These are phyloP conservation scores for Albugo candida DNA, from an alignment of 352 stramenopile genomes.

Conservation along the genomic window DNA sequence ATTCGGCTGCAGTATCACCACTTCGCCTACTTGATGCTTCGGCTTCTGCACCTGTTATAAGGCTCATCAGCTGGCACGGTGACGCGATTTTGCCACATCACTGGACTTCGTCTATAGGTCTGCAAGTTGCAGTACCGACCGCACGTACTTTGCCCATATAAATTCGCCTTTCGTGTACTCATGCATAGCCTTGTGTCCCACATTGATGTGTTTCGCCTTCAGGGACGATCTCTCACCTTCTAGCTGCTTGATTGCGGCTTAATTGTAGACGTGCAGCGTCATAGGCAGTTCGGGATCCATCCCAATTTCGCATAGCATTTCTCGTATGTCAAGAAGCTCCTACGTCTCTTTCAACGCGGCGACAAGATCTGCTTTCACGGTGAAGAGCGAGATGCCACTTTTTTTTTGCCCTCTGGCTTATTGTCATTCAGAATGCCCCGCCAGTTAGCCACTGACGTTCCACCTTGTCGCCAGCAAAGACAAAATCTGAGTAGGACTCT, in stretches of 20 bases:
- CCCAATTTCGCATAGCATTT: constrained; percentile 1
- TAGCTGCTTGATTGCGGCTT: neutral
- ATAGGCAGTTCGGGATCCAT: neutral
- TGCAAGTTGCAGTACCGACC: no score
- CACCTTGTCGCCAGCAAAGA: constrained; percentile 6
- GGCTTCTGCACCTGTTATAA: no score
- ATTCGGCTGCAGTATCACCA: no score
- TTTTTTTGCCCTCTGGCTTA: constrained; percentile 6
- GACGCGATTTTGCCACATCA: no score
- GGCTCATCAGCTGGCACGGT: no score
- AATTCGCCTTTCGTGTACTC: no score
- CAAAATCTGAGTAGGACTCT: neutral
- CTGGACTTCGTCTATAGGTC: no score
- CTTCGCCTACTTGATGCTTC: no score
- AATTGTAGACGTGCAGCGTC: constrained; percentile 3
- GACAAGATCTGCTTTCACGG: constrained; percentile 6
- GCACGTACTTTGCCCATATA: no score
- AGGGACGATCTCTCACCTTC: neutral
- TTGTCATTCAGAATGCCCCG: constrained; percentile 3
- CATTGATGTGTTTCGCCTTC: constrained; percentile 7
- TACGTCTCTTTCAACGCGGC: constrained; percentile 1
- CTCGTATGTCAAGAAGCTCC: neutral
- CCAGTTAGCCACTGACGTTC: constrained; percentile 8
- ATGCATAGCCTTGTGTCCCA: neutral
- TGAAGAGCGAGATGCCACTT: constrained; percentile 6